These are phyloP conservation scores for Cenococcum geophilum DNA, from an alignment of 495 filamentous ascomycete genomes.

Conservation along the genomic window DNA sequence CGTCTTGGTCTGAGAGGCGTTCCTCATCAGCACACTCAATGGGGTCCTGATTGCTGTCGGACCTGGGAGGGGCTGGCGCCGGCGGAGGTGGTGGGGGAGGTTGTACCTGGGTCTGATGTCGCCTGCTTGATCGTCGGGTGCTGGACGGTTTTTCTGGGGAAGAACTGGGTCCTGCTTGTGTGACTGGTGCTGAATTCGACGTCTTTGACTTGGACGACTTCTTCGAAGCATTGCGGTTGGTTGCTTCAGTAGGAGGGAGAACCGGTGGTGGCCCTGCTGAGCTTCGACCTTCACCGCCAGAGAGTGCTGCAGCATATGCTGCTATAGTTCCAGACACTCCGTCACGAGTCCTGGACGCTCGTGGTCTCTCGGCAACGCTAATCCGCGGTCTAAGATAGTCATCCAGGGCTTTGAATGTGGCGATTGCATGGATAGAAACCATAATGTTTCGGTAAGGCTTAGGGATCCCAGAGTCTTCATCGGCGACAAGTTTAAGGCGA, in stretches of 20 bases:
- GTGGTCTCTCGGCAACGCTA: slow-evolving; percentile 72
- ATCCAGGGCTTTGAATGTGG: slow-evolving; percentile 93
- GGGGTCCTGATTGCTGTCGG: slow-evolving; percentile 42
- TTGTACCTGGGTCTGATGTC: slow-evolving; percentile 43
- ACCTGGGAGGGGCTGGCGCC: slow-evolving; percentile 43
- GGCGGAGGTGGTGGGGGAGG: slow-evolving; percentile 45
- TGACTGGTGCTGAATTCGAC: slow-evolving; percentile 4
- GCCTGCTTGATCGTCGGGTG: slow-evolving; percentile 34
- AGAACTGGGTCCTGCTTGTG: slow-evolving; percentile 44
- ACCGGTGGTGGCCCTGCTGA: slow-evolving; percentile 23
- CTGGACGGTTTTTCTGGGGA: slow-evolving; percentile 36
- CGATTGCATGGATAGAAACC: slow-evolving; percentile 98
- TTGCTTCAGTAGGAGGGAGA: slow-evolving; percentile 20
- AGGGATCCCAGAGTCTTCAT: slow-evolving; percentile 85
- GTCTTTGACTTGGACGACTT: slow-evolving; percentile 23
- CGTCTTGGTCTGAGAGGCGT: slow-evolving; percentile 70
- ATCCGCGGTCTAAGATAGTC: slow-evolving; percentile 94
- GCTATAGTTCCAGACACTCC: slow-evolving; percentile 61
- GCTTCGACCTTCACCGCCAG: slow-evolving; percentile 37
- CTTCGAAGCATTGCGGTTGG: slow-evolving; percentile 20
- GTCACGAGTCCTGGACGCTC: slow-evolving; percentile 60
- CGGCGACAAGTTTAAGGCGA: slow-evolving; percentile 78
- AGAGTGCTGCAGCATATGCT: slow-evolving; percentile 72
- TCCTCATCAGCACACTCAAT: slow-evolving; percentile 94
- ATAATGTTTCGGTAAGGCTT: slow-evolving; percentile 82